A percentile compares a stretch with the other conserved stretches of the same genome.
These are phyloP conservation scores for Clitopilus passeckerianus DNA, from an alignment of 768 basidiomycete species.

Conservation along the genomic window DNA sequence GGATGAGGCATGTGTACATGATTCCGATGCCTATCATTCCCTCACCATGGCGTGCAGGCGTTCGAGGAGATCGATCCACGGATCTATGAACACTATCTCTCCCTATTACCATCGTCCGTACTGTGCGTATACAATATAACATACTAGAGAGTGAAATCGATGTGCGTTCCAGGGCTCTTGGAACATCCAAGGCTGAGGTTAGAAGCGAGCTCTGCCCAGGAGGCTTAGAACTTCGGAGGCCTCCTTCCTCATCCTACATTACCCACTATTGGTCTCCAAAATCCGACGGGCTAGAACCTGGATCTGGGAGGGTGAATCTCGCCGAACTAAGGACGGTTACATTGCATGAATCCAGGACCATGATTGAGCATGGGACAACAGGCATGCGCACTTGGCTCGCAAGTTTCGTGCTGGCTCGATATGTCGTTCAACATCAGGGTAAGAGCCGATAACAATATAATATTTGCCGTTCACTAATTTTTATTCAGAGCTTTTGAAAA, in stretches of 20 bases:
- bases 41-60: conserved; percentile 26
- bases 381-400: conserved; percentile 80
- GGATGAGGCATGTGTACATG: conserved; percentile 40
- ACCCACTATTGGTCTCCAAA: background rate
- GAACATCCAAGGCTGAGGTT: conserved; percentile 13
- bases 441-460: conserved; percentile 6
- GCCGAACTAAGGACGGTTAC: conserved; percentile 41
- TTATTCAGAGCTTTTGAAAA: conserved; percentile 37
- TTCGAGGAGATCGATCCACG: conserved; percentile 54
- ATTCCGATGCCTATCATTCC: background rate
- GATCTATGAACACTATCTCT: conserved; percentile 60
- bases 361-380: conserved; percentile 73
- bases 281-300: background rate
- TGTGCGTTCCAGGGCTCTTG: conserved; percentile 12
- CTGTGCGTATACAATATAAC: conserved; percentile 14
- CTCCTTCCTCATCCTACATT: conserved; percentile 1
- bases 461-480: conserved; percentile 14
- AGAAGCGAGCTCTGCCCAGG: conserved; percentile 20
- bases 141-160: background rate
- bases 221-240: conserved; percentile 30
- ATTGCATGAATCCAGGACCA: conserved; percentile 68
- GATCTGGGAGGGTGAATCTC: conserved; percentile 12
- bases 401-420: conserved; percentile 60
- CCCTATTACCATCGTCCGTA: conserved; percentile 34
- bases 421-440: conserved; percentile 57